phyloP scores from a whole-genome alignment of 306 rosid species.

The Carpinus viminea region DNA sequence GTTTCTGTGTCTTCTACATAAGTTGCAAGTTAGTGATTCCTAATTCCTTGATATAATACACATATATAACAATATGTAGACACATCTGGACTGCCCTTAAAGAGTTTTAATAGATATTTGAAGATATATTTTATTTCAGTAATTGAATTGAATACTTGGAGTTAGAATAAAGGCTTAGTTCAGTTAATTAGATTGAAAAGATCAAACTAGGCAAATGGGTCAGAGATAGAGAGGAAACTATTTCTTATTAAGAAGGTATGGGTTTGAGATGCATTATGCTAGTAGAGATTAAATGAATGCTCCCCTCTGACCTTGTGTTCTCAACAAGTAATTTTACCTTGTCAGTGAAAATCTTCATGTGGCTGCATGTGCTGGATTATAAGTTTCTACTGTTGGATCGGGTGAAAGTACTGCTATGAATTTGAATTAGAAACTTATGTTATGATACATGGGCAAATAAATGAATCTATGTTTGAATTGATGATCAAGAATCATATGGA shows the following conservation, averaged over 20 bases:
- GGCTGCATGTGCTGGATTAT: not conserved
- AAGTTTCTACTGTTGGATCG: not conserved
- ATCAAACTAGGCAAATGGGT: not conserved
- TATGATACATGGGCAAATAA: not conserved
- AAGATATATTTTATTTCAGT: not conserved
- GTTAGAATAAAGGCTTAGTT: not conserved
- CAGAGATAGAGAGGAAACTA: not conserved
- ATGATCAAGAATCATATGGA: constrained; percentile 1
- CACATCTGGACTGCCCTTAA: not conserved
- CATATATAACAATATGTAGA: not conserved
- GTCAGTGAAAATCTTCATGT: not conserved
- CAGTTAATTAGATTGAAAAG: not conserved
- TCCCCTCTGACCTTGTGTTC: not conserved
- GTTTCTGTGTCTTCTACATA: not conserved
- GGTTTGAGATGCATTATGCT: not conserved
- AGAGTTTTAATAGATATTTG: not conserved
- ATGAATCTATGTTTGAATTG: not conserved
- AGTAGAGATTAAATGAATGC: not conserved
- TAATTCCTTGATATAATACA: not conserved
- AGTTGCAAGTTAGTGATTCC: not conserved
- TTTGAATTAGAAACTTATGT: not conserved
- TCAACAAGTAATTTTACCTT: not conserved
- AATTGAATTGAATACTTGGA: not conserved
- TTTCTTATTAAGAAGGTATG: not conserved
- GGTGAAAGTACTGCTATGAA: not conserved